Evolutionary conservation across 139 green algal genomes (phyloP).

Genomic region (Chara braunii): DNA sequence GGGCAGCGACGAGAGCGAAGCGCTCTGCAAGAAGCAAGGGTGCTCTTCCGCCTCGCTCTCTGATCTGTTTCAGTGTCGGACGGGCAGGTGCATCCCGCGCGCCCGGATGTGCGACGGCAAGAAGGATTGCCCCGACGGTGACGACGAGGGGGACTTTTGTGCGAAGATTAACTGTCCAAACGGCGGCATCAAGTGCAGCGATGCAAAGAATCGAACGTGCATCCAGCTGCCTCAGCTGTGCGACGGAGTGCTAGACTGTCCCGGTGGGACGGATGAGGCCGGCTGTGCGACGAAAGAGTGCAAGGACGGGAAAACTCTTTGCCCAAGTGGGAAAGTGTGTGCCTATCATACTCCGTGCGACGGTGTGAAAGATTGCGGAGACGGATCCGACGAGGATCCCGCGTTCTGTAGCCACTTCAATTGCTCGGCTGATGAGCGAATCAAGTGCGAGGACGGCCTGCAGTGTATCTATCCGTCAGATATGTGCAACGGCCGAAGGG

Average conservation of each 20-base stretch:
- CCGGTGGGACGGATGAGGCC: conserved; percentile 9
- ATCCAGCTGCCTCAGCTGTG: conserved; percentile 6
- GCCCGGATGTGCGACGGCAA: no score
- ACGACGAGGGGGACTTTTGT: conserved; percentile 5
- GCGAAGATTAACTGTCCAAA: not conserved
- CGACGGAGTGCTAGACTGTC: conserved; percentile 3
- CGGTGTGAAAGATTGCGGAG: conserved; percentile 11
- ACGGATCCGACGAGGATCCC: conserved; percentile 1
- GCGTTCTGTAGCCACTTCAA: not conserved
- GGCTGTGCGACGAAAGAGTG: no score
- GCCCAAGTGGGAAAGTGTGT: no score
- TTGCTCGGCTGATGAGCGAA: no score
- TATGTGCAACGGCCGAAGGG: conserved; percentile 3
- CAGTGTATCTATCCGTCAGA: not conserved
- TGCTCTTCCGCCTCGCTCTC: no score
- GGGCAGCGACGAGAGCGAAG: conserved; percentile 22
- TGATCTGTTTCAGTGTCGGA: no score
- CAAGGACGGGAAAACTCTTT: no score
- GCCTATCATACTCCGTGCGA: not conserved
- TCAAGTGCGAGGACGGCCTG: not conserved
- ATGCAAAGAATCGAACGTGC: not conserved
- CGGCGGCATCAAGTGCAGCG: conserved; percentile 7
- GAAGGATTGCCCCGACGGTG: not conserved
- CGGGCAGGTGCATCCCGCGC: no score
- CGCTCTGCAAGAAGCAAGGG: no score